A percentile compares a stretch with the other conserved stretches of the same genome.
Evolutionary conservation across 441 rosid species (phyloP).

Genomic region (Isatis lusitanica): DNA sequence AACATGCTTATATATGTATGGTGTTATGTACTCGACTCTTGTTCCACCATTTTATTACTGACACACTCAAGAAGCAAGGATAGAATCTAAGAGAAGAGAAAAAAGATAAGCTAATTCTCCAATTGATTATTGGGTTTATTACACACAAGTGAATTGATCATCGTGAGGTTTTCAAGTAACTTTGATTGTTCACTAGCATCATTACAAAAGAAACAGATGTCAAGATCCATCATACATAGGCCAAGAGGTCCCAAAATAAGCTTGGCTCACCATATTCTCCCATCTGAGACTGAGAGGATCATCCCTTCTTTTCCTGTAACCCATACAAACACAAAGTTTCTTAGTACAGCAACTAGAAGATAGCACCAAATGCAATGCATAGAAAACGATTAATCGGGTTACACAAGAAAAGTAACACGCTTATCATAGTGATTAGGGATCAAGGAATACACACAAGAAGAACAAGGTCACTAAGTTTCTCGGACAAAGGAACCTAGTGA

Average conservation of each 20-base stretch:
- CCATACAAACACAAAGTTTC: neutral
- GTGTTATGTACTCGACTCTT: neutral
- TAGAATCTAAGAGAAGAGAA: neutral
- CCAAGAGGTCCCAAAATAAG: neutral
- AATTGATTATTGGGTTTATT: conserved; percentile 13
- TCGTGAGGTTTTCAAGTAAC: conserved; percentile 6
- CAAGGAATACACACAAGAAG: neutral
- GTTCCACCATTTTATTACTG: neutral
- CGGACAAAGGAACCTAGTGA: neutral
- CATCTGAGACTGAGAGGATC: neutral
- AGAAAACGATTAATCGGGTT: neutral
- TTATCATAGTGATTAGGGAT: neutral
- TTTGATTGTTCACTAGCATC: conserved; percentile 12
- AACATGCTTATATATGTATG: neutral
- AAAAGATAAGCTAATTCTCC: neutral
- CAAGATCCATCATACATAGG: conserved; percentile 6
- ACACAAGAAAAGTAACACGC: neutral
- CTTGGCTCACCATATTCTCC: neutral
- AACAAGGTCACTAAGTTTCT: neutral
- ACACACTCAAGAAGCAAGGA: conserved; percentile 6
- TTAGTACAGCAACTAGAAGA: neutral
- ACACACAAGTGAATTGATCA: neutral
- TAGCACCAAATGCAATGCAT: neutral
- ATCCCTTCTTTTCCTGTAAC: conserved; percentile 17
- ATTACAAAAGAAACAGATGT: conserved; percentile 7